Evolutionary conservation across 176 grass and related monocot genomes (phyloP), one percentile per base, ranked within the genome.

Genomic region (barley (Hordeum vulgare)): DNA sequence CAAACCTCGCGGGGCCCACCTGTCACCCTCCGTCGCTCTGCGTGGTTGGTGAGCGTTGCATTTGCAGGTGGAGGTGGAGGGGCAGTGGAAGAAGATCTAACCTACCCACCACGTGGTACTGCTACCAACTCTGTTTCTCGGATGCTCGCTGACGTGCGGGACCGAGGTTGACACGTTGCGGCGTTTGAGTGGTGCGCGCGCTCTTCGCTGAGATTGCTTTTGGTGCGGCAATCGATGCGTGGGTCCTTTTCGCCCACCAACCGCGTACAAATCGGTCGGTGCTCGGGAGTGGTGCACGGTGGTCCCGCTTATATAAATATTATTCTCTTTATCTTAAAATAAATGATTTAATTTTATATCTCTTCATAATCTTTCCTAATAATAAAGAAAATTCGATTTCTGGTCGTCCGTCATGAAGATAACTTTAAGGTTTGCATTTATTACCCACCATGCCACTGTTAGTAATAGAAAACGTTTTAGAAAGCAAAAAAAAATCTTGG

Each of bases 201-300:
- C 4, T 15, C 2, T 24, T 20, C 11, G 11, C 17, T 18, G 35
- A 40, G 10, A 40, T 71, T 71, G 40, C 39, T 29, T 54, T 88
- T 53, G 51, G 12, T 31, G 31, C 24, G 54, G 58, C 1, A 26
- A 25, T 1, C 11, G 20, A 31, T 51, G 20, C 56, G 3, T 20
- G 24, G 51, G 77, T 85, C 70, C 51, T 76, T 89, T 76, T 81
- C 77, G 39, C 17, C 62, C 70, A 89, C 77, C 87, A 85, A 85
- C 29, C 49, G 8, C 40, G 9, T 21, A 9, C 37, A 28, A 5
- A 47, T 47, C 44, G 44, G 44, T 47, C 44, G 44, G 44, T 47
- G 44, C 44, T 47, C 44, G 44, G 44, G 44, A 47, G 13, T 15
- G 44, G 44, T 47, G 44, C 44, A 4, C 4, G 44, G 13, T 47